These are phyloP conservation scores for Gleditsia sinensis DNA, from an alignment of 306 rosid species.

Conservation along the genomic window DNA sequence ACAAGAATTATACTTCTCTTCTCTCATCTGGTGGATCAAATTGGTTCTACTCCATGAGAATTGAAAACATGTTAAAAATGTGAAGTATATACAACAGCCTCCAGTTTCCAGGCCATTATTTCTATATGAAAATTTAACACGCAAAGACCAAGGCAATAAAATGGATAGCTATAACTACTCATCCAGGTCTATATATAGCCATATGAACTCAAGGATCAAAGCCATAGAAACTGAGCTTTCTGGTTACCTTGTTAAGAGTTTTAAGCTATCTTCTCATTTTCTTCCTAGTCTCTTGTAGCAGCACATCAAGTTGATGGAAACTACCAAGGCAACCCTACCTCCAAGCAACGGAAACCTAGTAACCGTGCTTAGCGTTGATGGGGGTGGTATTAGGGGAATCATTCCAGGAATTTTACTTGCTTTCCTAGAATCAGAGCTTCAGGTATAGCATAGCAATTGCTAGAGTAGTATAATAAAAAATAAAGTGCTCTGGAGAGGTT, in stretches of 20 bases:
- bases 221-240: not conserved
- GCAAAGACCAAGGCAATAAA: not conserved
- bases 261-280: not conserved
- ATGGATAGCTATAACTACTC: not conserved
- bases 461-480: too few relatives aligned
- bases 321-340: not conserved
- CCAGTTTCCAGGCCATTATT: too few relatives aligned
- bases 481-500: too few relatives aligned
- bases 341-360: conserved; percentile 42
- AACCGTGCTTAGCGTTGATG: conserved; percentile 63
- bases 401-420: conserved; percentile 55
- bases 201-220: not conserved
- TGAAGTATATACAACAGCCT: too few relatives aligned
- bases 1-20: too few relatives aligned
- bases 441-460: conserved; percentile 45
- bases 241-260: not conserved
- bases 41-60: too few relatives aligned
- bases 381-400: conserved; percentile 66
- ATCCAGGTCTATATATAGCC: not conserved
- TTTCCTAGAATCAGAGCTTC: conserved; percentile 57
- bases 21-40: too few relatives aligned
- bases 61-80: not conserved
- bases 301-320: conserved; percentile 35
- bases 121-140: not conserved
- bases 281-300: not conserved